A percentile compares a stretch with the other conserved stretches of the same genome.
Evolutionary conservation across 345 rosid species (phyloP).

Genomic region (Eucalyptus erythrocorys): DNA sequence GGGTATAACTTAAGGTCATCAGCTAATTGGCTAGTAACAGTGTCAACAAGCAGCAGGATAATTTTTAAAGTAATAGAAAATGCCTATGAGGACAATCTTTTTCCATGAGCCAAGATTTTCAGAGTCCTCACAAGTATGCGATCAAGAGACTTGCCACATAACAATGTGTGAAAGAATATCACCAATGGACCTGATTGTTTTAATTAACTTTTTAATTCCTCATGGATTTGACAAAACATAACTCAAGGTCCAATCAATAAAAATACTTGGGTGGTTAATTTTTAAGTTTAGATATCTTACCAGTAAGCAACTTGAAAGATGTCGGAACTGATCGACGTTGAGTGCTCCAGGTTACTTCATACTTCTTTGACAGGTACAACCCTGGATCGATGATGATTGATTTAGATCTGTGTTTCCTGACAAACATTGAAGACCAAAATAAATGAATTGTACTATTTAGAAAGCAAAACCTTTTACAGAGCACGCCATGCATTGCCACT

Average conservation of each 20-base stretch:
- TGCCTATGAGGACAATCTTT: not conserved
- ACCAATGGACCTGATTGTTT: not conserved
- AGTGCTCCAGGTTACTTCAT: slow-evolving; percentile 74
- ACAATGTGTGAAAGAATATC: not conserved
- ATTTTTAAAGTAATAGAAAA: not conserved
- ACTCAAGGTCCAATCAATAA: not conserved
- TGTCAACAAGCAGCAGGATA: not conserved
- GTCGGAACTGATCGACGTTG: slow-evolving; percentile 90
- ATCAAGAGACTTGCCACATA: not conserved
- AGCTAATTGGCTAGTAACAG: not conserved
- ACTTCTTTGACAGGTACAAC: slow-evolving; percentile 80
- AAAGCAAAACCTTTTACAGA: not conserved
- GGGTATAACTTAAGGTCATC: not conserved
- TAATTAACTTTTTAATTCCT: not conserved
- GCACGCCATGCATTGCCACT: not conserved
- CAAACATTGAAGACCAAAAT: not conserved
- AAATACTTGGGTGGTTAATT: not conserved
- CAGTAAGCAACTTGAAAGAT: slow-evolving; percentile 80
- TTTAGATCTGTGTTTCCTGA: slow-evolving; percentile 78
- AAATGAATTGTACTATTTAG: not conserved
- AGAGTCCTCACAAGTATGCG: not conserved
- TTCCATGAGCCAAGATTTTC: not conserved
- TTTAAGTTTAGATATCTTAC: slow-evolving; percentile 12
- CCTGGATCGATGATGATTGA: slow-evolving; percentile 95
- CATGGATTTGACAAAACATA: not conserved